Percentiles rank a stretch among this genome's conserved stretches.
phyloP scores from a whole-genome alignment of 345 rosid species.

The Populus simonii region DNA sequence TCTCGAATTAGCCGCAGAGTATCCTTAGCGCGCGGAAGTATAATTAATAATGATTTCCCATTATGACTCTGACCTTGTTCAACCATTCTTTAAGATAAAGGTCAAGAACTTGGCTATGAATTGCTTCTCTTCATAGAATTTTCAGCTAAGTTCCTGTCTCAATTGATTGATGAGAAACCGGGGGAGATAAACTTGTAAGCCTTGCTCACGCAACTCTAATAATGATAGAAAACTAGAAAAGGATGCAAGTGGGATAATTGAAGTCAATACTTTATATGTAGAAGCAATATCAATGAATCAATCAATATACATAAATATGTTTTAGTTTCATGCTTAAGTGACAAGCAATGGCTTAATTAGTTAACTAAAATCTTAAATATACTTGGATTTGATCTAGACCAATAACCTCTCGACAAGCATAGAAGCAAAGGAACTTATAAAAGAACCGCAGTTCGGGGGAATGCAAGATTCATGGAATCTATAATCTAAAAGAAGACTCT shows the following conservation, averaged over 20 bases:
- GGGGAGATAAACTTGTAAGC: background rate
- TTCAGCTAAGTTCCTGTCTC: background rate
- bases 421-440: conserved; percentile 7
- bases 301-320: background rate
- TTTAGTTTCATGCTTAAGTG: conserved; percentile 25
- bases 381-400: conserved; percentile 39
- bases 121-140: background rate
- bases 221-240: conserved; percentile 15
- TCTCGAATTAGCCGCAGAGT: no score
- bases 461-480: conserved; percentile 29
- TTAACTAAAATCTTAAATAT: conserved; percentile 23
- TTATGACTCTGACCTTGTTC: no score
- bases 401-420: conserved; percentile 22
- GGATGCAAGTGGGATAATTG: conserved; percentile 6
- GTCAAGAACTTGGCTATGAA: background rate
- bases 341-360: conserved; percentile 37
- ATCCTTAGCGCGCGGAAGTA: no score
- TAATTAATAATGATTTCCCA: no score
- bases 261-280: conserved; percentile 10
- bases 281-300: background rate
- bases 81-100: background rate
- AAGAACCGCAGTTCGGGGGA: background rate
- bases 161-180: background rate
- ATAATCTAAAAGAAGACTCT: conserved; percentile 9
- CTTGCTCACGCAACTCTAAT: conserved; percentile 11